Base-by-base conservation (phyloP, 768 basidiomycete species). In the Tylopilus sp. region DNA sequence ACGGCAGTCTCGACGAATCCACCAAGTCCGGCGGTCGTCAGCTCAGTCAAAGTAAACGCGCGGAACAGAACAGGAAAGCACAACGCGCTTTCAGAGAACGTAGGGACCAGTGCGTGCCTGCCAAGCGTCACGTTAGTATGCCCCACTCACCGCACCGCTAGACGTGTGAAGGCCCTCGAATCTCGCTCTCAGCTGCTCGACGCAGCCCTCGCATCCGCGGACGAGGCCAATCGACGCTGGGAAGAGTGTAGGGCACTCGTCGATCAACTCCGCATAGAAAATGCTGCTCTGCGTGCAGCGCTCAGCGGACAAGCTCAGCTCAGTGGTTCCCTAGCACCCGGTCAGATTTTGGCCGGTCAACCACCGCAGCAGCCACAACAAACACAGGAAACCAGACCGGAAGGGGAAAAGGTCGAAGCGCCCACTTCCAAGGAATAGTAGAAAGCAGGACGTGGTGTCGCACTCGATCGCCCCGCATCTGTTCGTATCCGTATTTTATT, bases 61-160 rank as follows among this genome's bases (percentile, higher is more conserved):
- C 93, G 39, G 93, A 95, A 62, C 93, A 97, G 73, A 97, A 97
- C 68, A 79, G 93, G 59, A 94, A 93, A 69, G 93, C 93, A 0
- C 93, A 97, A 71, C 79, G 92, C 38, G 92, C 91, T 2, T 97
- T 95, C 69, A 75, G 93, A 53, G 89, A 94, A 66, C 82, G 93
- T 26, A 75, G 93, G 61, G 93, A 97, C 72, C 85, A 88, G 91
- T 92, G 44, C 70, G 87, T 50, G 4, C 54, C 28, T 36, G 20
- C n/a, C 21, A 21, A 3, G 4, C 41, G 8, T 50, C 1, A 23
- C 42, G 47, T 48, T 23, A 47, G 21, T 30, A 18, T 3, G 11
- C 33, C 33, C 8, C 30, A 50, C 56, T 53, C 44, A 66, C 63
- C 58, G 53, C 25, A 26, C 52, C 38, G 12, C 26, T 59, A 93